A percentile compares a stretch with the other conserved stretches of the same genome.
These are phyloP conservation scores for Coniochaeta sp. DNA, from an alignment of 2,329 filamentous ascomycete species.

Conservation along the genomic window DNA sequence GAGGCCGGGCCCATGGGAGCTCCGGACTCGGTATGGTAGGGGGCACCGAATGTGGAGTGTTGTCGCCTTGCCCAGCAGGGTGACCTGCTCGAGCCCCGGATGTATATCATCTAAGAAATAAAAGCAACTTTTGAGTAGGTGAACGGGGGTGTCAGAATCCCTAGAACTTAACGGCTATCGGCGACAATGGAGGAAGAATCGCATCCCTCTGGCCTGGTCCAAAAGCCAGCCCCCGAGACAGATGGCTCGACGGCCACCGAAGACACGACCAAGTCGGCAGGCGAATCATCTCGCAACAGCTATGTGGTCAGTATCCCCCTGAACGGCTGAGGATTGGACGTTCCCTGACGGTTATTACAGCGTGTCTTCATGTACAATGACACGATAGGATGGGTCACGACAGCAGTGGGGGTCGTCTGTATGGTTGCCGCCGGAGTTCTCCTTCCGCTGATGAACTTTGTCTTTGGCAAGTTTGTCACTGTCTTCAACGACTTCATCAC, in stretches of 20 bases:
- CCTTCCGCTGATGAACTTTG: conserved; percentile 36
- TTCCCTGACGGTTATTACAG: background rate
- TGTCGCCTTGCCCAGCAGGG: no score
- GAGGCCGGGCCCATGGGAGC: no score
- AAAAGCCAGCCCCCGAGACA: background rate
- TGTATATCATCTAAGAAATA: no score
- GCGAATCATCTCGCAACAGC: background rate
- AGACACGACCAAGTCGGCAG: background rate
- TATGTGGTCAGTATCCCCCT: conserved; percentile 5
- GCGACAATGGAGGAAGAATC: background rate
- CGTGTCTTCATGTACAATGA: conserved; percentile 3
- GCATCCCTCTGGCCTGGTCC: background rate
- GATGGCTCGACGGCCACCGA: background rate
- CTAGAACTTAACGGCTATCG: background rate
- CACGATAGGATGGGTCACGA: conserved; percentile 1
- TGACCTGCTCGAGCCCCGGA: no score
- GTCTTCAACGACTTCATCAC: conserved; percentile 34
- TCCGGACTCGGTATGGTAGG: no score
- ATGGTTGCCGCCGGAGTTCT: background rate
- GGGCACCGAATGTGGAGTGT: no score
- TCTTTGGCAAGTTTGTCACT: conserved; percentile 43
- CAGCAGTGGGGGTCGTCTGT: background rate
- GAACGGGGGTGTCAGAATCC: no score
- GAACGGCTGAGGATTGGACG: no score
- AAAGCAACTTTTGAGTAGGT: no score